These are phyloP conservation scores for Lentinula edodes DNA, from an alignment of 768 basidiomycete genomes.

Conservation along the genomic window DNA sequence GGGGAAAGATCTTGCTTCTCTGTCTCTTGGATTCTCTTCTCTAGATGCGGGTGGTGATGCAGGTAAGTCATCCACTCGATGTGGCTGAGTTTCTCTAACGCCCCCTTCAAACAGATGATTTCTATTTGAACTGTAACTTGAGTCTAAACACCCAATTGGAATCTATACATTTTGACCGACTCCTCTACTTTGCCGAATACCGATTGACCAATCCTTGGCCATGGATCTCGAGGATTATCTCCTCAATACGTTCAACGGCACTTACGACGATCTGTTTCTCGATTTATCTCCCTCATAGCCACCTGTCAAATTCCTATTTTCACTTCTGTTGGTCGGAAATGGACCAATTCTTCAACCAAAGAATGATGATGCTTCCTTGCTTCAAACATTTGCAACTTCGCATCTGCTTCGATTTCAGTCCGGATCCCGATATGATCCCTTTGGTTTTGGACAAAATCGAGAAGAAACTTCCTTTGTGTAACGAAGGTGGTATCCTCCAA, in stretches of 20 bases:
- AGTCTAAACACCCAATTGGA: neutral
- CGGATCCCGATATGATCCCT: neutral
- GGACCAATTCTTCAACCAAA: neutral
- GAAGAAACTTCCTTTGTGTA: neutral
- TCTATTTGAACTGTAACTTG: neutral
- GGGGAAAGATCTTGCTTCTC: neutral
- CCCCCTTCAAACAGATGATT: neutral
- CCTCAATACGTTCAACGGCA: neutral
- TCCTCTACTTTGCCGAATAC: neutral
- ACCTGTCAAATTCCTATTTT: neutral
- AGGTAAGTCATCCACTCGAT: neutral
- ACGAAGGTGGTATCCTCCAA: neutral
- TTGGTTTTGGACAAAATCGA: neutral
- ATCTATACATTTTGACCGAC: neutral
- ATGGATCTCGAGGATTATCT: constrained; percentile 1
- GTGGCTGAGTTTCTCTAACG: neutral
- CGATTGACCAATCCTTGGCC: neutral
- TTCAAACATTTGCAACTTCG: neutral
- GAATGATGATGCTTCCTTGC: neutral
- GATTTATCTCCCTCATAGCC: neutral
- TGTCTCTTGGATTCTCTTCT: constrained; percentile 10
- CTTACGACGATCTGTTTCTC: neutral
- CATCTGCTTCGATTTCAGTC: neutral
- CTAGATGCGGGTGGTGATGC: constrained; percentile 11
- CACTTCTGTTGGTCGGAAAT: neutral